Evolutionary conservation across 2,329 filamentous ascomycete species (phyloP), one percentile per base, ranked within the genome.

Genomic region (Aspergillus phoenicis): DNA sequence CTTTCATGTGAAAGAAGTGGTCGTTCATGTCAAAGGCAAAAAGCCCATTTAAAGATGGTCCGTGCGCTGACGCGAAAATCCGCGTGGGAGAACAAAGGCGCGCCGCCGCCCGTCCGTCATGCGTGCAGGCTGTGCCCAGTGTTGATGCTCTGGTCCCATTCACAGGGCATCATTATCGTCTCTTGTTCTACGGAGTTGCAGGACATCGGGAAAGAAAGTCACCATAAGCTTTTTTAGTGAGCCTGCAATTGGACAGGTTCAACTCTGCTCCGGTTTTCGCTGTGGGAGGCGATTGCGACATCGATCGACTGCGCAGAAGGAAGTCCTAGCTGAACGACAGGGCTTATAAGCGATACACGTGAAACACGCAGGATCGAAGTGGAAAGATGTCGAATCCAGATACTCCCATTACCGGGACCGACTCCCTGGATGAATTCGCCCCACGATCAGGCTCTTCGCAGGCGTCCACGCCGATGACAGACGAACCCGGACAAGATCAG

Each of bases 31-130:
- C 20, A 20, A 45, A 22, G 22, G 5, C 39, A 10, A 41, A 39
- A 63, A 63, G 60, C 51, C 65, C 62, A 73, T 75, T 58, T 68
- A 73, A 62, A 65, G 26, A 1, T 73, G 72, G 72, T 67, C 73
- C 62, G 72, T 75, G 73, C 73, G 15, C 61, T 10, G 63, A 75
- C 72, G 70, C 73, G 73, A 73, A 71, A 71, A 68, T 65, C 66
- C 71, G 71, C 72, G 73, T 67, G 60, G 39, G 30, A 28, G 49
- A 55, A 48, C 51, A 45, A 52, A 47, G 55, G 47, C 47, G 47
- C 47, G 47, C 47, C 45, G 47, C 47, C 45, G 22, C 45, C 36
- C 55, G 24, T 47, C 48, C 52, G 33, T 43, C 36, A 45, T 24
- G 38, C 28, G 45, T 61, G 39, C 41, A 30, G 49, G 39, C 38